A percentile compares a stretch with the other conserved stretches of the same genome.
Conservation (phyloP, 192 early-diverging fungal genomes). For the Dimargaris cristalligena region DNA sequence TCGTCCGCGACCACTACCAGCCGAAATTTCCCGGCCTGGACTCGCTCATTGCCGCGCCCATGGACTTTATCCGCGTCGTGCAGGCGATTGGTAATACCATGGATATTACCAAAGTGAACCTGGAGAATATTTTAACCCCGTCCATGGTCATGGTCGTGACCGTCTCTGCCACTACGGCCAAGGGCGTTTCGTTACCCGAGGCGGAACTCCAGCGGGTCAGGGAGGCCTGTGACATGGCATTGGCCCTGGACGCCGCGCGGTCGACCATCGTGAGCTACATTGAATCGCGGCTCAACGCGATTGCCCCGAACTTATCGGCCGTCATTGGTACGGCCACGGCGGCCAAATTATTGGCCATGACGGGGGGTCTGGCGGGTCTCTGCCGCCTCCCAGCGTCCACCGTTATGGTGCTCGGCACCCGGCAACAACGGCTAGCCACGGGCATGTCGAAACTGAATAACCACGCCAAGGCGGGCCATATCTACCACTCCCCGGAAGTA, state of each 20-base stretch:
- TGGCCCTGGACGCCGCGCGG: conserved; percentile 48
- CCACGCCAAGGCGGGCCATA: conserved; percentile 9
- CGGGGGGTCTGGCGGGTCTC: conserved; percentile 72
- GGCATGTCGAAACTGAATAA: not conserved
- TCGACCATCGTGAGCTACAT: conserved; percentile 70
- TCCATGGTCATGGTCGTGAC: conserved; percentile 82
- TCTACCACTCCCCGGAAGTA: conserved; percentile 13
- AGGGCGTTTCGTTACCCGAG: conserved; percentile 41
- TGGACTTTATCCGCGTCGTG: conserved; percentile 79
- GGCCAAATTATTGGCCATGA: conserved; percentile 77
- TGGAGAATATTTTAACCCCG: conserved; percentile 61
- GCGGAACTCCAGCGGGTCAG: conserved; percentile 45
- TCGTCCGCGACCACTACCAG: conserved; percentile 79
- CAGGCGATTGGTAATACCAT: conserved; percentile 58
- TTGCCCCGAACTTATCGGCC: conserved; percentile 85
- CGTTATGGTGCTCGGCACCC: conserved; percentile 46
- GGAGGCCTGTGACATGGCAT: conserved; percentile 61
- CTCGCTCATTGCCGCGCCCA: conserved; percentile 66
- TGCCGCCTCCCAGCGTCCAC: conserved; percentile 87
- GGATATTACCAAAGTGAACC: conserved; percentile 66
- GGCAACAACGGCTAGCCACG: not conserved
- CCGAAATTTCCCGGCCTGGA: conserved; percentile 83
- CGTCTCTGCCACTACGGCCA: conserved; percentile 74
- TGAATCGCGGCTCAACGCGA: conserved; percentile 73
- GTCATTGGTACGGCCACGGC: conserved; percentile 74